Conservation (phyloP, 192 early-diverging fungal genomes). For the Lobosporangium transversale region DNA sequence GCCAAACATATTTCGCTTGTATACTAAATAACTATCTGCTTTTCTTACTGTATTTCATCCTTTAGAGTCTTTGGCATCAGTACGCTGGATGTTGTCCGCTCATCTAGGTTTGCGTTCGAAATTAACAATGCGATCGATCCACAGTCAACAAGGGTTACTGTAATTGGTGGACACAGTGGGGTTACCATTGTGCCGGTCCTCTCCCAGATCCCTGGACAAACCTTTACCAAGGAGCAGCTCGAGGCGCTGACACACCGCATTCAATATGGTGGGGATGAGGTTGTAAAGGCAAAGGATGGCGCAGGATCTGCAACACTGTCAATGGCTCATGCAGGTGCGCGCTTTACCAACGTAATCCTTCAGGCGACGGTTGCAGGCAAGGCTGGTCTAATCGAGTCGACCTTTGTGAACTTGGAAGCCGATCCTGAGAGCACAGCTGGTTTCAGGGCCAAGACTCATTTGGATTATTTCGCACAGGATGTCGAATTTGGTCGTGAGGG, state of each 20-base stretch:
- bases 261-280: constrained; percentile 99
- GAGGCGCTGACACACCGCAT: constrained; percentile 94
- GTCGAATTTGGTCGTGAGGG: constrained; percentile 86
- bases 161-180: constrained; percentile 97
- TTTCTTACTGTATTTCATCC: too few relatives aligned
- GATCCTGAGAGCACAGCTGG: constrained; percentile 40
- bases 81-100: constrained; percentile 96
- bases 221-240: constrained; percentile 77
- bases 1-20: too few relatives aligned
- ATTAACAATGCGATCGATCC: constrained; percentile 75
- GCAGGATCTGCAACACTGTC: constrained; percentile 89
- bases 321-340: constrained; percentile 90
- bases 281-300: constrained; percentile 99
- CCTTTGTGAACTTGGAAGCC: constrained; percentile 83
- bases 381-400: constrained; percentile 89
- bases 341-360: constrained; percentile 91
- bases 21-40: too few relatives aligned
- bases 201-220: constrained; percentile 71
- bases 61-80: constrained; percentile 95
- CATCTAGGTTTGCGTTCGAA: constrained; percentile 93
- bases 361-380: constrained; percentile 78
- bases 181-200: constrained; percentile 97
- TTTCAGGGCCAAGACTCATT: constrained; percentile 40
- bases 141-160: constrained; percentile 78
- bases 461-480: constrained; percentile 83